Percentiles rank a stretch among this genome's conserved stretches.
These are phyloP conservation scores for Yueomyces sp. DNA, from an alignment of 1,139 yeast genomes.

Conservation along the genomic window DNA sequence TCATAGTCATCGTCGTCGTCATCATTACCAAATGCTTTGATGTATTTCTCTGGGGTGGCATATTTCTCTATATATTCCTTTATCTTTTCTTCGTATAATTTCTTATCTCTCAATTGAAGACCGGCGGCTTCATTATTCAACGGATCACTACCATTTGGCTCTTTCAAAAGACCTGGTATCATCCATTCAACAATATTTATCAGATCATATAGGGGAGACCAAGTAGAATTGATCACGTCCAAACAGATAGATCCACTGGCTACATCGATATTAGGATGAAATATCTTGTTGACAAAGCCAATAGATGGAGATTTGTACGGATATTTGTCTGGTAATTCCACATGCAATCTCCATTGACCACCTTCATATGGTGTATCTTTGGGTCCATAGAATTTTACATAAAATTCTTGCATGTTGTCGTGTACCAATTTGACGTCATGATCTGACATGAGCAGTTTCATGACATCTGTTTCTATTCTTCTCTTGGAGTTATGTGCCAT, in stretches of 20 bases:
- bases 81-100: slow-evolving; percentile 8
- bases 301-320: slow-evolving; percentile 95
- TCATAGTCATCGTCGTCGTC: slow-evolving; percentile 18
- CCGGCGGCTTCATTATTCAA: slow-evolving; percentile 86
- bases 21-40: slow-evolving; percentile 32
- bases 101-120: slow-evolving; percentile 59
- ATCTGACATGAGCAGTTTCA: slow-evolving; percentile 91
- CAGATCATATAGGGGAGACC: slow-evolving; percentile 97
- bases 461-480: slow-evolving; percentile 91
- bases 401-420: slow-evolving; percentile 85
- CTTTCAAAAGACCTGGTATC: slow-evolving; percentile 79
- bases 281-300: slow-evolving; percentile 83
- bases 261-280: slow-evolving; percentile 89
- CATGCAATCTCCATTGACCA: slow-evolving; percentile 86
- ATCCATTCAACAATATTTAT: slow-evolving; percentile 86
- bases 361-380: slow-evolving; percentile 79
- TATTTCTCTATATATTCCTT: slow-evolving; percentile 27
- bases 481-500: slow-evolving; percentile 40
- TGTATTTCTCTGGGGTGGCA: slow-evolving; percentile 44
- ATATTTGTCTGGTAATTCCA: slow-evolving; percentile 89
- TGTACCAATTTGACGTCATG: slow-evolving; percentile 77
- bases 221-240: slow-evolving; percentile 92
- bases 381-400: slow-evolving; percentile 81
- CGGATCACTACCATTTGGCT: slow-evolving; percentile 93
- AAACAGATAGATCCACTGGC: slow-evolving; percentile 87